phyloP scores from a whole-genome alignment of 225 moss, liverwort and hornwort genomes.

The Pleurozium schreberi region DNA sequence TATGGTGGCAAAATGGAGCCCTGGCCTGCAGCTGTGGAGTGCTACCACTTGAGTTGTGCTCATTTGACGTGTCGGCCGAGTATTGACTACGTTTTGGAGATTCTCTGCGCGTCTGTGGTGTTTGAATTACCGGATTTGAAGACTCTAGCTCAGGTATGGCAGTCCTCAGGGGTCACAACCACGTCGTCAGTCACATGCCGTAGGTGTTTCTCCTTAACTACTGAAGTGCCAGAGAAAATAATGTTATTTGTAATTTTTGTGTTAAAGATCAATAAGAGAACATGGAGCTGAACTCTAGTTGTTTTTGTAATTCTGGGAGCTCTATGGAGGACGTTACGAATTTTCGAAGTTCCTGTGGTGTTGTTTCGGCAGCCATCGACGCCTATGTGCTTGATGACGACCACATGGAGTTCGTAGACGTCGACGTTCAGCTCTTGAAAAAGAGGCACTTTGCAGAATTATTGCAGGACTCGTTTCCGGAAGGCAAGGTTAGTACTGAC shows the following conservation, averaged over 20 bases:
- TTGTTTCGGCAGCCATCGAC: slow-evolving; percentile 52
- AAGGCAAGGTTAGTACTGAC: slow-evolving; percentile 18
- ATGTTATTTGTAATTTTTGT: not conserved
- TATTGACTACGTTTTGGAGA: slow-evolving; percentile 60
- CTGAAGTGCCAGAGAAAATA: too few relatives aligned
- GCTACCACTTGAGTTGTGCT: slow-evolving; percentile 44
- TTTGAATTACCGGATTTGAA: slow-evolving; percentile 51
- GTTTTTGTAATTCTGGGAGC: not conserved
- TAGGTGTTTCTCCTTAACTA: too few relatives aligned
- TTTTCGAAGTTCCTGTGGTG: not conserved
- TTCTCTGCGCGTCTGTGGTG: slow-evolving; percentile 53
- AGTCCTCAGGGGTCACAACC: not conserved
- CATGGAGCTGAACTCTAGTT: too few relatives aligned
- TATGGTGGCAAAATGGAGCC: slow-evolving; percentile 57
- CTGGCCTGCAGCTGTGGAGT: slow-evolving; percentile 27
- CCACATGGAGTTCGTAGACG: slow-evolving; percentile 11
- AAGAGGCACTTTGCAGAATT: slow-evolving; percentile 60
- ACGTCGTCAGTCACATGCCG: not conserved
- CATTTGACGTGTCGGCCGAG: slow-evolving; percentile 71
- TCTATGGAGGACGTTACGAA: not conserved
- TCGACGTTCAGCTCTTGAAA: slow-evolving; percentile 47
- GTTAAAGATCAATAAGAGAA: not conserved
- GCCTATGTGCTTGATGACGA: slow-evolving; percentile 80
- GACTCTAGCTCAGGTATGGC: slow-evolving; percentile 46
- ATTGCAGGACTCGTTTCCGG: slow-evolving; percentile 47